These are phyloP conservation scores for Tetrastigma voinierianum DNA, from an alignment of 164 flowering plant genomes.

Conservation along the genomic window DNA sequence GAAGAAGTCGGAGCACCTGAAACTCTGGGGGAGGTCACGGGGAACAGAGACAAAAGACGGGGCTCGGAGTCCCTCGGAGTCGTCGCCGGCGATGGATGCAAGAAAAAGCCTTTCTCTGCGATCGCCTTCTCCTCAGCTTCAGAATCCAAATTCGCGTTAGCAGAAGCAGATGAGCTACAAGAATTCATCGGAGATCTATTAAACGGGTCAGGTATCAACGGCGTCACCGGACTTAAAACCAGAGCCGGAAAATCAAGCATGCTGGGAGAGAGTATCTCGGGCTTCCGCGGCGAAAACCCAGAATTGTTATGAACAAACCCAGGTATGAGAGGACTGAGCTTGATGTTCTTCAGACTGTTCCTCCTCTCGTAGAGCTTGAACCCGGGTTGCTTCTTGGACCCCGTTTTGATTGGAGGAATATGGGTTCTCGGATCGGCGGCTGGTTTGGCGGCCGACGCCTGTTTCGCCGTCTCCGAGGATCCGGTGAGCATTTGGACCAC, in stretches of 20 bases:
- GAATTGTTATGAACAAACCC: conserved; percentile 21
- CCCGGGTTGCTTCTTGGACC: conserved; percentile 33
- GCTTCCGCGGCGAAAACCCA: conserved; percentile 43
- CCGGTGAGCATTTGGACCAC: conserved; percentile 82
- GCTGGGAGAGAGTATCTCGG: conserved; percentile 60
- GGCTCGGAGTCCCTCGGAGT: conserved; percentile 64
- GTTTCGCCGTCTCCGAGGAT: conserved; percentile 50
- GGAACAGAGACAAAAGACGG: conserved; percentile 54
- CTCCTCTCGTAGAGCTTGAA: conserved; percentile 72
- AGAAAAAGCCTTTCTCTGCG: conserved; percentile 51
- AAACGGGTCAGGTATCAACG: conserved; percentile 63
- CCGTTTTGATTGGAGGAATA: conserved; percentile 53
- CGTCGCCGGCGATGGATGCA: conserved; percentile 60
- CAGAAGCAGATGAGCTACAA: not conserved
- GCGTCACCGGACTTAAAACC: conserved; percentile 68
- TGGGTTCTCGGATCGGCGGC: conserved; percentile 17
- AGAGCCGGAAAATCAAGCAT: conserved; percentile 64
- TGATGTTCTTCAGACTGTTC: conserved; percentile 51
- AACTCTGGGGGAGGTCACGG: conserved; percentile 52
- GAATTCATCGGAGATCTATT: conserved; percentile 28
- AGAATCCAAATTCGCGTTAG: conserved; percentile 11
- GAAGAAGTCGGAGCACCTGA: conserved; percentile 42
- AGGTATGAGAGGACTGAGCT: conserved; percentile 53
- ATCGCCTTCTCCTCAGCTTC: conserved; percentile 58
- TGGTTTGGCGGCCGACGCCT: conserved; percentile 14